A percentile compares a stretch with the other conserved stretches of the same genome.
Evolutionary conservation across 2,329 filamentous ascomycete species (phyloP).

Genomic region (Diatrype stigma): DNA sequence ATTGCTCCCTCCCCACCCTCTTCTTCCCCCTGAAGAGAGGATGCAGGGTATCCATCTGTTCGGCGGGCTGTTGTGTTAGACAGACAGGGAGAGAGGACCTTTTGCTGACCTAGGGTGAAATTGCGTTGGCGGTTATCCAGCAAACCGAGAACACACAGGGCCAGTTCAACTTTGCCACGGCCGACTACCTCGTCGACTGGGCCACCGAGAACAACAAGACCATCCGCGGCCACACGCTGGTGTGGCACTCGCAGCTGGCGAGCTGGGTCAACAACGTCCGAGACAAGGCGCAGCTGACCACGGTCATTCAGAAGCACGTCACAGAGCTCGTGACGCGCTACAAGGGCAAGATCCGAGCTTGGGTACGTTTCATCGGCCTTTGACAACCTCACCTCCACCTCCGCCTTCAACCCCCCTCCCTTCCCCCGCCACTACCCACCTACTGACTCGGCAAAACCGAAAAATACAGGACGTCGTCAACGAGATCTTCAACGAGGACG

Average conservation of each 20-base stretch:
- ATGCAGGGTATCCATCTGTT: too few species aligned
- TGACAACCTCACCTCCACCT: too few species aligned
- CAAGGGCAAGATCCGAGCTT: constrained; percentile 54
- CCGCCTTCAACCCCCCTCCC: too few species aligned
- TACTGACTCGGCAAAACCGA: constrained; percentile 24
- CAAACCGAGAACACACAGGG: constrained; percentile 32
- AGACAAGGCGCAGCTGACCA: constrained; percentile 38
- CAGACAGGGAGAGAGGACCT: too few species aligned
- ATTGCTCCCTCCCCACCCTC: too few species aligned
- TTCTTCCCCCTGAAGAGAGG: too few species aligned
- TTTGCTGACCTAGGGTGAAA: background rate
- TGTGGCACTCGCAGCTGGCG: constrained; percentile 60
- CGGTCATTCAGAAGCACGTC: constrained; percentile 58
- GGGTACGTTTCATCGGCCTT: too few species aligned
- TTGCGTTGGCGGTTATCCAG: background rate
- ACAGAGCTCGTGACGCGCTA: constrained; percentile 53
- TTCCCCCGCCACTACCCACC: too few species aligned
- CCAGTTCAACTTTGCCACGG: constrained; percentile 50
- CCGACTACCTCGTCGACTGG: constrained; percentile 58
- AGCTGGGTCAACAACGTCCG: constrained; percentile 50
- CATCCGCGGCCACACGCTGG: constrained; percentile 62
- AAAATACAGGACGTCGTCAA: constrained; percentile 53
- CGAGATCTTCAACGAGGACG: constrained; percentile 61
- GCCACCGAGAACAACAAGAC: constrained; percentile 52
- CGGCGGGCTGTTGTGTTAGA: too few species aligned